Conservation (phyloP, 2,329 filamentous ascomycete genomes). For the Verticillium zaregamsianum region DNA sequence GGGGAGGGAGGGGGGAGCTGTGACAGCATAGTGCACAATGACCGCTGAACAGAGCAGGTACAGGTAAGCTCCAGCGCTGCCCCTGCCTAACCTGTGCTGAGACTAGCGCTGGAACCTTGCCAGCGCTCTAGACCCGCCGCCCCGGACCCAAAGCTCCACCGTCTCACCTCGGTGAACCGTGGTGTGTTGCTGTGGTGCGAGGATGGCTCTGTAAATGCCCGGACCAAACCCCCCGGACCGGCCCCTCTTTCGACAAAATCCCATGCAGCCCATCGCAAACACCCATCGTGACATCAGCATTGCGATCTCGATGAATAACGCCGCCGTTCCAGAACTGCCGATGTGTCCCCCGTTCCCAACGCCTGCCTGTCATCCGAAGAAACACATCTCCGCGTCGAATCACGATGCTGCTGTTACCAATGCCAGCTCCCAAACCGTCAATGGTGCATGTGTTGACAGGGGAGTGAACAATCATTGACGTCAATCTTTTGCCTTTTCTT, state of each 20-base stretch:
- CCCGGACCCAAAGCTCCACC: not conserved
- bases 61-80: not conserved
- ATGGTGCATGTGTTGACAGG: not conserved
- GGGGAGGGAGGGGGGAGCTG: not conserved
- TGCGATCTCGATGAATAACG: not conserved
- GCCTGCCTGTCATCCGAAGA: not conserved
- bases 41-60: not conserved
- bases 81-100: not conserved
- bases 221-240: not conserved
- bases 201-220: not conserved
- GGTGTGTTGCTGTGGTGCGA: not conserved
- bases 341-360: not conserved
- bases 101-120: not conserved
- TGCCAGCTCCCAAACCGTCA: not conserved
- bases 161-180: not conserved
- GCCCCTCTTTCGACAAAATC: not conserved
- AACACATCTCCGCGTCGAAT: not conserved
- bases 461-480: not conserved
- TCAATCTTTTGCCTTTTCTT: not conserved
- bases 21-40: not conserved
- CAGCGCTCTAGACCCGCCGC: not conserved
- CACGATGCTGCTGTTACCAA: not conserved
- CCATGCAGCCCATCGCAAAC: not conserved
- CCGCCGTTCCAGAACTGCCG: not conserved
- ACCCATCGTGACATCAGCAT: not conserved